These are phyloP conservation scores for Microstegium vimineum DNA, from an alignment of 176 grass and related monocot genomes.

Conservation along the genomic window DNA sequence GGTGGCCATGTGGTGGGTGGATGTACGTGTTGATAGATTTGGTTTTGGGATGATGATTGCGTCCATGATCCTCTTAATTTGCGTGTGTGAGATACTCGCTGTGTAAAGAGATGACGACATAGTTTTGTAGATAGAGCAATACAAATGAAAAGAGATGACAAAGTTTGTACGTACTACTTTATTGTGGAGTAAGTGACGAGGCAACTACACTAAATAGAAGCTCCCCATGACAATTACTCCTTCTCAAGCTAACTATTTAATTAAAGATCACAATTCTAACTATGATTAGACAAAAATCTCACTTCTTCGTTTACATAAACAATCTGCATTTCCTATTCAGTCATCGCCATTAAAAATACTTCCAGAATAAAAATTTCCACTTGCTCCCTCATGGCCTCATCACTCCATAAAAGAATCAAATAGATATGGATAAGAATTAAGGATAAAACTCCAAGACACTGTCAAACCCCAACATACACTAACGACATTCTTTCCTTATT, in stretches of 20 bases:
- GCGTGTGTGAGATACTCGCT: neutral
- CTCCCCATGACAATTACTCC: too few relatives aligned
- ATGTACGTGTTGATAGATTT: conserved; percentile 41
- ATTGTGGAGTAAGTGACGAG: too few relatives aligned
- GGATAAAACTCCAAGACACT: neutral
- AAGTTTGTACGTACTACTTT: neutral
- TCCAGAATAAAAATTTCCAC: neutral
- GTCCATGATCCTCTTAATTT: neutral
- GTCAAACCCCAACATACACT: too few relatives aligned
- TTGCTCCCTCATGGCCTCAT: neutral
- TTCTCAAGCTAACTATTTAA: too few relatives aligned
- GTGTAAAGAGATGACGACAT: neutral
- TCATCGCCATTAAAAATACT: neutral
- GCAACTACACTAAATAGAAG: too few relatives aligned
- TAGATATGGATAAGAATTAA: neutral
- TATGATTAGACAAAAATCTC: too few relatives aligned
- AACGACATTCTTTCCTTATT: too few relatives aligned
- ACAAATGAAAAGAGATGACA: neutral
- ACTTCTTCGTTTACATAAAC: too few relatives aligned
- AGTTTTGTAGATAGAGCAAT: neutral
- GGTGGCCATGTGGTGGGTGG: neutral
- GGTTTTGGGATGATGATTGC: neutral
- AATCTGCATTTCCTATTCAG: too few relatives aligned
- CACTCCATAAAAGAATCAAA: neutral
- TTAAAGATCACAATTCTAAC: too few relatives aligned